Evolutionary conservation across 2,329 filamentous ascomycete genomes (phyloP), one percentile per base, ranked within the genome.

Genomic region (Aureobasidium lini): DNA sequence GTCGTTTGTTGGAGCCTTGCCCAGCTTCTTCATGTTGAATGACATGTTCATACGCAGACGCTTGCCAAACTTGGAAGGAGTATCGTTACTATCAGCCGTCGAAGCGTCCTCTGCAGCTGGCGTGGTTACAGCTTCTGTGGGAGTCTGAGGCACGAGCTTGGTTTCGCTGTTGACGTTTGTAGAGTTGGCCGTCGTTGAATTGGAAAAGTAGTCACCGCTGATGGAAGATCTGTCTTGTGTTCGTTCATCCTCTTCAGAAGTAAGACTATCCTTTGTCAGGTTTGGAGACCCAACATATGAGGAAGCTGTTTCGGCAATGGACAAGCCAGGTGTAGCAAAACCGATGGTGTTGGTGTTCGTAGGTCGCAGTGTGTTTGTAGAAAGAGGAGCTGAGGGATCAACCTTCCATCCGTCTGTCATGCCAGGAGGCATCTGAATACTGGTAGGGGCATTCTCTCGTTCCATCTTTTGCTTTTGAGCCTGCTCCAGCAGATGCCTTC

Each of bases 1-100:
- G 64, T 87, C 82, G 6, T 81, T 81, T 4, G 86, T 86, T 4
- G 81, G 77, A 2, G 86, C 86, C 15, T 90, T 83, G 11, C 85
- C 85, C 13, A 93, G 79, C 73, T 95, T 96, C 77, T 95, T 96
- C 67, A 86, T 87, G 37, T 66, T 66, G 68, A 93, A 91, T 0
- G 86, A 85, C 65, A 68, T 70, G 62, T 79, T 82, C 83, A 89
- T 87, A 49, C 88, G 85, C 72, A 95, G 92, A 67, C 90, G 90
- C 75, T 92, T 94, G 44, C 88, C 85, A 70, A 95, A 95, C 6
- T 67, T 67, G 6, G 60, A 60, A 3, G 69, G 65, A 4, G 69
- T 70, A 9, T 71, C 69, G 63, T 89, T 88, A 11, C 78, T 75
- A 59, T 84, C 82, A 61, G 68, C 84, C 6, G 60, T 63, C 4